Evolutionary conservation across 805 yeast genomes (phyloP).

Genomic region (Spathaspora boniae): DNA sequence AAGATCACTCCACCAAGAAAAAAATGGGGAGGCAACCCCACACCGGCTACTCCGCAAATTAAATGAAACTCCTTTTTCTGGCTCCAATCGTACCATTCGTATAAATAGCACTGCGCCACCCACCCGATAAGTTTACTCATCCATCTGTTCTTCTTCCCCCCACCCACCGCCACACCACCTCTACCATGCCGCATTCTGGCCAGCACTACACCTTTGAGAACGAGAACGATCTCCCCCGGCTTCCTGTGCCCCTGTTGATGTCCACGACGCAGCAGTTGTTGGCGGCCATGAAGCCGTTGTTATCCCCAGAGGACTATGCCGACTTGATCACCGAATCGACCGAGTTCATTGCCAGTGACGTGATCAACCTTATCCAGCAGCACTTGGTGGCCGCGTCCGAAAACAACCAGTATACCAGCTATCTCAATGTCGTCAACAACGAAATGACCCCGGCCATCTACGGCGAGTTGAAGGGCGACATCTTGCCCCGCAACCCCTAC

Average conservation of each 20-base stretch:
- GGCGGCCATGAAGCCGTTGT: constrained; percentile 56
- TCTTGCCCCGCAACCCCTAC: constrained; percentile 75
- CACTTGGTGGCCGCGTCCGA: constrained; percentile 49
- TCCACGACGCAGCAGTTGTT: constrained; percentile 52
- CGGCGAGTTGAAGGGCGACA: constrained; percentile 62
- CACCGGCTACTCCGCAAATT: background rate
- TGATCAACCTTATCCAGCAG: constrained; percentile 46
- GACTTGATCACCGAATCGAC: constrained; percentile 42
- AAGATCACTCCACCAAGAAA: background rate
- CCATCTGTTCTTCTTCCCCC: background rate
- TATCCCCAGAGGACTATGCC: constrained; percentile 49
- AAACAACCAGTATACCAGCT: constrained; percentile 39
- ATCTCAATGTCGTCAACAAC: constrained; percentile 52
- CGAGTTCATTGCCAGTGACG: constrained; percentile 41
- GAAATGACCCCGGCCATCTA: constrained; percentile 54
- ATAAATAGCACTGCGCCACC: no score
- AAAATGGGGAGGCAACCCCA: background rate
- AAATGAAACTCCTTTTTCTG: background rate
- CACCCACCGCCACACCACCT: background rate
- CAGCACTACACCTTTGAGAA: constrained; percentile 28
- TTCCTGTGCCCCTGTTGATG: constrained; percentile 60
- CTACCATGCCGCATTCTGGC: constrained; percentile 1
- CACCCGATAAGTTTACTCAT: no score
- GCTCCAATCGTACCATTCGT: no score
- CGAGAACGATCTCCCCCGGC: constrained; percentile 47